Percentiles rank a stretch among this genome's conserved stretches.
phyloP scores from a whole-genome alignment of 495 filamentous ascomycete genomes.

The Lepraria neglecta region DNA sequence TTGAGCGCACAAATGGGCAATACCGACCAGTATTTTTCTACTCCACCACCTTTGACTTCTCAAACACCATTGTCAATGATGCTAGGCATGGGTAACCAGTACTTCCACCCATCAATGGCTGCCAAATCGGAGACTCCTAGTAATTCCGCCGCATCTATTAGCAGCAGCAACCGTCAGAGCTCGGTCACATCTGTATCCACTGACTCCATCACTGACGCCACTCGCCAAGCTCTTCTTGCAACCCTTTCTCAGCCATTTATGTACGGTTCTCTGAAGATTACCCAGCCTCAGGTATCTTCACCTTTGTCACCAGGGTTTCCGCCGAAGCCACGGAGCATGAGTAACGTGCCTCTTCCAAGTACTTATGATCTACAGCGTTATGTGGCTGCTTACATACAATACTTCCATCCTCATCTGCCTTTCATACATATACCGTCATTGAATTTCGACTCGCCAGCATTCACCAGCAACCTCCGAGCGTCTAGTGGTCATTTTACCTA shows the following conservation, averaged over 20 bases:
- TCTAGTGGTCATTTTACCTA: constrained; percentile 47
- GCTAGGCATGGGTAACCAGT: constrained; percentile 35
- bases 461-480: constrained; percentile 51
- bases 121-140: constrained; percentile 59
- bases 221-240: constrained; percentile 75
- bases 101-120: constrained; percentile 43
- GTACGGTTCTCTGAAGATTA: constrained; percentile 64
- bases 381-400: constrained; percentile 83
- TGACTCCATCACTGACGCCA: constrained; percentile 89
- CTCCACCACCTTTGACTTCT: constrained; percentile 62
- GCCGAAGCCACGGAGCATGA: constrained; percentile 30
- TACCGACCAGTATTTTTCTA: constrained; percentile 50
- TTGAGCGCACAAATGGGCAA: constrained; percentile 44
- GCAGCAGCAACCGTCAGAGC: constrained; percentile 56
- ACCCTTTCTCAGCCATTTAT: constrained; percentile 76
- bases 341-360: constrained; percentile 62
- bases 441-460: constrained; percentile 75
- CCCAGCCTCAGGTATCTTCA: constrained; percentile 61
- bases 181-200: constrained; percentile 60
- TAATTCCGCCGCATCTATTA: constrained; percentile 52
- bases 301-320: constrained; percentile 53
- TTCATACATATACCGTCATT: constrained; percentile 91
- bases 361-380: constrained; percentile 91
- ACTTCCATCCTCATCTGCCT: constrained; percentile 91
- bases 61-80: constrained; percentile 25